Conservation (phyloP, 2,329 filamentous ascomycete genomes). For the Orbilia blumenaviensis region DNA sequence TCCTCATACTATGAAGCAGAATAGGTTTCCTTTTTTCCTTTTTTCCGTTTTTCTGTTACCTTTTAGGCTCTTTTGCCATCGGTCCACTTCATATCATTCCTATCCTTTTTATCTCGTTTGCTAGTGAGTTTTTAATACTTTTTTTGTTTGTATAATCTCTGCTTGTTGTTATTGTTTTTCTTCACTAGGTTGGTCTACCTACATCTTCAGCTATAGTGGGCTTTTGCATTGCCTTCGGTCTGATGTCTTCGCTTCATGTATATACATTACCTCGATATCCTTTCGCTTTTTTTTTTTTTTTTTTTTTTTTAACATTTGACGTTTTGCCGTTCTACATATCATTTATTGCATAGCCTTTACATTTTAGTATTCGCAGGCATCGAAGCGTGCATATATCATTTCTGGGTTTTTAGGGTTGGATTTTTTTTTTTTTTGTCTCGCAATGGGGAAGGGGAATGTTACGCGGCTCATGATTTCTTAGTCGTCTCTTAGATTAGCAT, state of each 20-base stretch:
- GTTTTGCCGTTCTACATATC: neutral
- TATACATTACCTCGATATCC: slow-evolving; percentile 10
- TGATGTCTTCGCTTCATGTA: slow-evolving; percentile 3
- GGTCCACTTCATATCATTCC: no score
- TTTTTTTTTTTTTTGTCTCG: no score
- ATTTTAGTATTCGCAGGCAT: no score
- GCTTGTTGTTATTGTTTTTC: neutral
- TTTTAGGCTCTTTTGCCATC: neutral
- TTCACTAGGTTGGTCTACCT: neutral
- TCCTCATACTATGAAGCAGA: no score
- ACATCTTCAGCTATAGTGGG: neutral
- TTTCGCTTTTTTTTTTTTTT: slow-evolving; percentile 6
- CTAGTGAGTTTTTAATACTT: neutral
- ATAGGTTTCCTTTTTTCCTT: neutral
- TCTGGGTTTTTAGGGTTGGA: no score
- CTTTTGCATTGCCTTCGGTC: neutral
- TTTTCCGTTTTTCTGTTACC: neutral
- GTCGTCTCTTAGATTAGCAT: no score
- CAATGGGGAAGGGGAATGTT: no score
- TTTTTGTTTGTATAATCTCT: no score
- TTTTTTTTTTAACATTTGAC: neutral
- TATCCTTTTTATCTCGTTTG: neutral
- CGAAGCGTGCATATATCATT: no score
- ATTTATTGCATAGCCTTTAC: no score
- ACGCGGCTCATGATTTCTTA: no score